Evolutionary conservation across 805 yeast species (phyloP), one percentile per base, ranked within the genome.

Genomic region (Ogataea salicorniae): DNA sequence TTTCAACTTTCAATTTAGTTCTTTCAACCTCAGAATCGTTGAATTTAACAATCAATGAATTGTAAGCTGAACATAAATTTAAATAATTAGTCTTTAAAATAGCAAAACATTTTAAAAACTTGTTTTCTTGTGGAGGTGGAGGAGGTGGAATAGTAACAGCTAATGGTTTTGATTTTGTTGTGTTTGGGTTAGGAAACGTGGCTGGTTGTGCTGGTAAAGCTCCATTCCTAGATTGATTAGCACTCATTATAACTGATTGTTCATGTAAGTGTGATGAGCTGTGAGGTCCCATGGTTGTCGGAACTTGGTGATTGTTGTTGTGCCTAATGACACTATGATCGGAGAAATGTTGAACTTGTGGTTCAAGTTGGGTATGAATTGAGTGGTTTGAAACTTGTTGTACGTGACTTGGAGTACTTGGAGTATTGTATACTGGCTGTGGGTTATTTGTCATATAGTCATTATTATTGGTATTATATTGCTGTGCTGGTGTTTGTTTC

Each of bases 21-120:
- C 53, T 59, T 41, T 60, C 63, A 35, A 54, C 50, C 46, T 59
- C 59, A 15, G 55, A 47, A 26, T 54, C 59, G 33, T 50, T 53
- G 41, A 46, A 48, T 37, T 49, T 49, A 4, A 49, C 52, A 15
- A 60, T 44, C n/a, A 58, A 18, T 11, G 49, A 37, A 39, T 61
- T 61, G 37, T 60, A 56, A 6, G 57, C 48, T 3, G 52, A 37
- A 38, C 64, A 60, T 9, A 61, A 42, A 15, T 48, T 51, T 34
- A 61, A 39, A 38, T 61, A 61, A 39, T 60, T 61, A 15, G 55
- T 45, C 39, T 53, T 56, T 15, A 61, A 39, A 31, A 50, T 46
- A 4, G 62, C 53, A 43, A 61, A 61, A 37, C 61, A 57, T 39
- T 52, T 57, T 8, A 54, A 31, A 37, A 55, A 52, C 37, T 53